phyloP scores from a whole-genome alignment of 768 basidiomycete species.

The Agaricus subrufescens region DNA sequence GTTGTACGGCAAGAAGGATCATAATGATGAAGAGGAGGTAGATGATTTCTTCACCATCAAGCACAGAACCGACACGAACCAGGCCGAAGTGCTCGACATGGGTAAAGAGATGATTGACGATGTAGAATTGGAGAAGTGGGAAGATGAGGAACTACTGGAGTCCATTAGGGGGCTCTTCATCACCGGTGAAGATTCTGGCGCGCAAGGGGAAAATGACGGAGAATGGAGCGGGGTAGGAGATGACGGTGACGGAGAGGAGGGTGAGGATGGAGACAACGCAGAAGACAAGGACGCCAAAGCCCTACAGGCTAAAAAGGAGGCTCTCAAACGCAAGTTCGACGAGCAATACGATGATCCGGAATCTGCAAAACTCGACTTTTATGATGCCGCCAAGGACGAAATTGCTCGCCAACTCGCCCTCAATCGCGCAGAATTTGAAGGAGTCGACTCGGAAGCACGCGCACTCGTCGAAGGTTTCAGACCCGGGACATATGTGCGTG shows the following conservation, averaged over 20 bases:
- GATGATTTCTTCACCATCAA: slow-evolving; percentile 70
- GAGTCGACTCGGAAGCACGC: slow-evolving; percentile 70
- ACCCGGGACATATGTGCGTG: slow-evolving; percentile 88
- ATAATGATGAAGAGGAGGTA: slow-evolving; percentile 22
- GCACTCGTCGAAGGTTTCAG: slow-evolving; percentile 86
- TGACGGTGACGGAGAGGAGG: slow-evolving; percentile 38
- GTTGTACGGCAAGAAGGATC: slow-evolving; percentile 32
- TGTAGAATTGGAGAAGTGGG: slow-evolving; percentile 68
- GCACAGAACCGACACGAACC: slow-evolving; percentile 25
- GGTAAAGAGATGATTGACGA: slow-evolving; percentile 55
- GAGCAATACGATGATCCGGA: slow-evolving; percentile 94
- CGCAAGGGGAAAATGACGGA: slow-evolving; percentile 31
- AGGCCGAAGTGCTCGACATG: slow-evolving; percentile 60
- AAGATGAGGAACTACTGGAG: slow-evolving; percentile 79
- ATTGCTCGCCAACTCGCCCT: slow-evolving; percentile 80
- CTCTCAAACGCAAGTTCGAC: slow-evolving; percentile 92
- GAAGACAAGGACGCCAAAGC: slow-evolving; percentile 33
- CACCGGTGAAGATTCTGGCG: slow-evolving; percentile 51
- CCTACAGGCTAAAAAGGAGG: slow-evolving; percentile 84
- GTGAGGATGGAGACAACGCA: slow-evolving; percentile 24
- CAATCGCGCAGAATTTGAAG: slow-evolving; percentile 83
- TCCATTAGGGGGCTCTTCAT: slow-evolving; percentile 88
- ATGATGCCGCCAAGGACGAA: slow-evolving; percentile 87
- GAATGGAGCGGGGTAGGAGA: slow-evolving; percentile 37
- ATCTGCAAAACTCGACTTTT: slow-evolving; percentile 77